Evolutionary conservation across 2,329 filamentous ascomycete species (phyloP).

Genomic region (Stromatinia cepivora): DNA sequence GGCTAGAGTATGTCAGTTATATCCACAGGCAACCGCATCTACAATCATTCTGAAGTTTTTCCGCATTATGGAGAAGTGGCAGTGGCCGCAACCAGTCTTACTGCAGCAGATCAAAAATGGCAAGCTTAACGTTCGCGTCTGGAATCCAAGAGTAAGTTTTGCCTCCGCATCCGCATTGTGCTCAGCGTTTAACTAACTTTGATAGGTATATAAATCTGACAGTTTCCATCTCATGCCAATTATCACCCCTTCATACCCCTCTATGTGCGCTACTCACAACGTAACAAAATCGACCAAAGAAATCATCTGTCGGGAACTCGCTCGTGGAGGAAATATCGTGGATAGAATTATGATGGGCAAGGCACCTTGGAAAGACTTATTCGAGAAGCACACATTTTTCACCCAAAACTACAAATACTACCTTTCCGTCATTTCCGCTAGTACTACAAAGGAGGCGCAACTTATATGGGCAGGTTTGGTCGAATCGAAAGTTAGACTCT

Average conservation of each 20-base stretch:
- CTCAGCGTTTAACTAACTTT: slow-evolving; percentile 32
- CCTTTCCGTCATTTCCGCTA: slow-evolving; percentile 80
- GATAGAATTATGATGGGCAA: slow-evolving; percentile 77
- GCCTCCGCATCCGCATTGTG: not conserved
- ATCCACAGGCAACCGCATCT: slow-evolving; percentile 86
- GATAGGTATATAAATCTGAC: slow-evolving; percentile 49
- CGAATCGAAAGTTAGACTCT: slow-evolving; percentile 85
- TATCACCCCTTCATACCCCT: slow-evolving; percentile 95
- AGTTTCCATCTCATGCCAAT: slow-evolving; percentile 92
- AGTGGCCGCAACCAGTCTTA: slow-evolving; percentile 90
- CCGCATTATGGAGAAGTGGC: slow-evolving; percentile 84
- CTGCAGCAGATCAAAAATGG: slow-evolving; percentile 85
- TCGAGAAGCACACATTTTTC: slow-evolving; percentile 90
- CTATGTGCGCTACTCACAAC: slow-evolving; percentile 97
- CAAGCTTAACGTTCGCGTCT: slow-evolving; percentile 78
- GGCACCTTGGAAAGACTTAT: slow-evolving; percentile 81
- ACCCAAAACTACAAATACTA: slow-evolving; percentile 94
- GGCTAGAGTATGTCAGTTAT: slow-evolving; percentile 91
- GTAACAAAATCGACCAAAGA: slow-evolving; percentile 82
- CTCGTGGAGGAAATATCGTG: slow-evolving; percentile 73
- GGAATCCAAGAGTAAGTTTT: slow-evolving; percentile 79
- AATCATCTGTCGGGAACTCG: slow-evolving; percentile 80
- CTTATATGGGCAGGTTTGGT: slow-evolving; percentile 88
- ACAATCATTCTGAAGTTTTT: slow-evolving; percentile 95
- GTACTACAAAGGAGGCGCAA: slow-evolving; percentile 79